Evolutionary conservation across 2,329 filamentous ascomycete species (phyloP).

Genomic region (Cordyceps militaris): DNA sequence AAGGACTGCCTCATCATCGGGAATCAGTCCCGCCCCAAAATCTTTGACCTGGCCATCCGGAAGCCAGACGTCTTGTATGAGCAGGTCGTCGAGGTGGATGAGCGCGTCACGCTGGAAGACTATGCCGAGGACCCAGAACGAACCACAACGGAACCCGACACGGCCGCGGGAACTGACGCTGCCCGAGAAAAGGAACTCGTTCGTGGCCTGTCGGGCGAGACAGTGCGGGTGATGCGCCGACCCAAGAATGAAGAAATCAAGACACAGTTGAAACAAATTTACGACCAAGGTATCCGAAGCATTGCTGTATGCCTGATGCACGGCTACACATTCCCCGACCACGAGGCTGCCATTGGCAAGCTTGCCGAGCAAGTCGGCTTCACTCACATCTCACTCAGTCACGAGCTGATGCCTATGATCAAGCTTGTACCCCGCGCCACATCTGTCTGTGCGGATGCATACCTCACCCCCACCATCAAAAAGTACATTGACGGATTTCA

Average conservation of each 20-base stretch:
- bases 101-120: slow-evolving; percentile 85
- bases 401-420: slow-evolving; percentile 38
- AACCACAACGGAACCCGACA: slow-evolving; percentile 46
- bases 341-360: slow-evolving; percentile 70
- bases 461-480: slow-evolving; percentile 36
- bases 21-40: slow-evolving; percentile 81
- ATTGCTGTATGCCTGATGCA: slow-evolving; percentile 91
- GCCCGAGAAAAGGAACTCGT: slow-evolving; percentile 53
- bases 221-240: slow-evolving; percentile 57
- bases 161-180: slow-evolving; percentile 40
- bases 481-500: slow-evolving; percentile 64
- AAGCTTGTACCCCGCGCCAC: slow-evolving; percentile 36
- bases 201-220: slow-evolving; percentile 60
- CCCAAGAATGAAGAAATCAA: slow-evolving; percentile 49
- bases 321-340: slow-evolving; percentile 81
- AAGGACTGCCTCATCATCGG: slow-evolving; percentile 82
- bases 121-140: slow-evolving; percentile 81
- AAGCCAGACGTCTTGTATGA: slow-evolving; percentile 86
- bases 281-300: slow-evolving; percentile 63
- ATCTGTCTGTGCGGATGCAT: slow-evolving; percentile 38
- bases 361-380: slow-evolving; percentile 70
- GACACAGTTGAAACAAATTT: slow-evolving; percentile 54
- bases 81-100: slow-evolving; percentile 79
- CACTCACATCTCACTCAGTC: slow-evolving; percentile 60
- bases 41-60: slow-evolving; percentile 82